Base-by-base conservation (phyloP, 306 rosid genomes). In the Pterocarpus santalinus region DNA sequence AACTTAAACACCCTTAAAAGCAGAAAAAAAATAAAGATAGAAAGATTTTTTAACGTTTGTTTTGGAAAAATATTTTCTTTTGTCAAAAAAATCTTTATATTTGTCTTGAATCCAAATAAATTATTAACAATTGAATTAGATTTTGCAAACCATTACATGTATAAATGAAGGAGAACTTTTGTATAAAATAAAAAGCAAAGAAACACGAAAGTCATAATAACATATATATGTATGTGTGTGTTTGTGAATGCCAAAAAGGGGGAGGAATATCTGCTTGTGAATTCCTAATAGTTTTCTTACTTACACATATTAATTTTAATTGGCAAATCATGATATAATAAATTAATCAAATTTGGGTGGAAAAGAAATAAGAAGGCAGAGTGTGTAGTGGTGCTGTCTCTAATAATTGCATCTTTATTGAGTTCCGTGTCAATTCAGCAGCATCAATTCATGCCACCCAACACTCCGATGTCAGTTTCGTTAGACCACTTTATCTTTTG, bases 321-420 rank as follows among this genome's bases (percentile, higher is more conserved):
- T 10, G 8, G 53, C 6, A 43, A 11, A 43, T 41, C 11, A 67
- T 16, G 5, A 16, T 8, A 52, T 22, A 22, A n/a, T 33, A 41
- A 41, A 46, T 0, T 47, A 64, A 14, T 14, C 15, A 71, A 71
- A 53, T 33, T 43, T 61, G 16, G 10, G 53, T 22, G 66, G 43
- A 39, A 77, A 49, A 33, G 9, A 17, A 67, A 56, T 30, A 52
- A 58, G 62, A 78, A 32, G 14, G 32, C 7, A 53, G 75, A 68
- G 41, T 32, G 39, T 10, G 88, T 1, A 63, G 69, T 56, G 69
- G 44, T 81, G 65, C 43, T 78, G 85, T 73, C 75, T 65, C 69
- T 63, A 88, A 90, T 90, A 86, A 90, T 88, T 86, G 85, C 89
- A 28, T 78, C 90, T 90, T 90, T 90, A 88, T 90, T 86, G 91